Base-by-base conservation (phyloP, 768 basidiomycete genomes). In the Pleurotus platypus region DNA sequence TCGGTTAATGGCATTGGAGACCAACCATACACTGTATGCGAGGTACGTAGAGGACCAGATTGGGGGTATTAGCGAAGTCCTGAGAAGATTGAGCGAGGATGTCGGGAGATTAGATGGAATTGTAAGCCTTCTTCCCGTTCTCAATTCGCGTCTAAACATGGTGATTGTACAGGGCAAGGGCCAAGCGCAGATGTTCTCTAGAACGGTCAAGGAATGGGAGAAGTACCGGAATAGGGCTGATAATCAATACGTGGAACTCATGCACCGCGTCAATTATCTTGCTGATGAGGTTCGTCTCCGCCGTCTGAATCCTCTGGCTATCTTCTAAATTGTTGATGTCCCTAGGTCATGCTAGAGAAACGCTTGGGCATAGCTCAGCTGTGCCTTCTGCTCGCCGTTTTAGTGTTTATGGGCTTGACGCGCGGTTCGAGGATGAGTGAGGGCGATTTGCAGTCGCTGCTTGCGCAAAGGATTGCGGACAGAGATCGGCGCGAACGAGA, bases 11-110 rank as follows among this genome's bases (percentile, higher is more conserved):
- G 82, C 84, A 5, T 79, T 98, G 12, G 95, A 98, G 69, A 81
- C 81, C 7, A 97, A 95, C 63, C 89, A 94, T 48, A 92, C 92
- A 0, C 77, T 98, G 3, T 88, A 92, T 45, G 81, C 86, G 57
- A 71, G 85, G 15, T 98, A 97, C 66, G 86, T 97, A 11, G 94
- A 94, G 63, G 93, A 95, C 66, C 96, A 98, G 65, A 89, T 86
- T 0, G 70, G 79, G 12, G 82, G 84, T 27, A 81, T 97, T 16
- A 75, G 92, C 4, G 87, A 89, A 37, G 79, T 92, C 48, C 75
- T 98, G 35, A 79, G 79, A 56, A 75, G 89, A 16, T 71, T 98
- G 6, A 84, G 86, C 13, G 88, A 90, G 64, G 87, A 95, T 62
- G 74, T 95, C 9, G 88, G 89, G 5, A 76, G 90, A 37, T 70